phyloP scores from a whole-genome alignment of 2,329 filamentous ascomycete species.

The Fusarium nelsonii region DNA sequence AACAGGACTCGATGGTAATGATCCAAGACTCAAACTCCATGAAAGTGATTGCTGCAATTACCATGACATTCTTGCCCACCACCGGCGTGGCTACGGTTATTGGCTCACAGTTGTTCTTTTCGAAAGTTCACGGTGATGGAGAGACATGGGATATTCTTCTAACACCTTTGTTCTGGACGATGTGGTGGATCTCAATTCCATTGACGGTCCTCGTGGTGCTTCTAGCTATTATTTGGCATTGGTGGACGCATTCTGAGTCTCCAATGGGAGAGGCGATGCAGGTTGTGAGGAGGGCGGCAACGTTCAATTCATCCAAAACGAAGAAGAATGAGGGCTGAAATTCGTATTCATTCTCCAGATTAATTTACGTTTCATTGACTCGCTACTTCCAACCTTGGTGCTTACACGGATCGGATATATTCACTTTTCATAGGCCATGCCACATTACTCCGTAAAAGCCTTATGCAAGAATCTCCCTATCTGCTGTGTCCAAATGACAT shows the following conservation, averaged over 20 bases:
- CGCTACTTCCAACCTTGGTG: too few relatives aligned
- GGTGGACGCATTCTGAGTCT: conserved; percentile 48
- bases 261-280: conserved; percentile 37
- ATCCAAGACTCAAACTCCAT: conserved; percentile 54
- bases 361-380: too few relatives aligned
- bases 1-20: conserved; percentile 54
- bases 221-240: conserved; percentile 48
- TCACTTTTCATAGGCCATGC: too few relatives aligned
- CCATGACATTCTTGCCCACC: conserved; percentile 55
- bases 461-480: too few relatives aligned
- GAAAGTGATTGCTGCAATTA: conserved; percentile 55
- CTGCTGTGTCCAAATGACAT: too few relatives aligned
- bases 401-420: too few relatives aligned
- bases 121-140: conserved; percentile 34
- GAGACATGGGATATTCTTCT: conserved; percentile 42
- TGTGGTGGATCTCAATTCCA: conserved; percentile 50
- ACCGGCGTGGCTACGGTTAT: conserved; percentile 52
- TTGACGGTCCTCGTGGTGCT: conserved; percentile 45
- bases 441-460: too few relatives aligned
- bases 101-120: conserved; percentile 48
- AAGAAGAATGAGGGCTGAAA: too few relatives aligned
- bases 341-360: too few relatives aligned
- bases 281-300: conserved; percentile 41
- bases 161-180: conserved; percentile 49
- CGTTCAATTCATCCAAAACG: conserved; percentile 30